A percentile compares a stretch with the other conserved stretches of the same genome.
Conservation (phyloP, 306 rosid species). For the Pterocarpus santalinus region DNA sequence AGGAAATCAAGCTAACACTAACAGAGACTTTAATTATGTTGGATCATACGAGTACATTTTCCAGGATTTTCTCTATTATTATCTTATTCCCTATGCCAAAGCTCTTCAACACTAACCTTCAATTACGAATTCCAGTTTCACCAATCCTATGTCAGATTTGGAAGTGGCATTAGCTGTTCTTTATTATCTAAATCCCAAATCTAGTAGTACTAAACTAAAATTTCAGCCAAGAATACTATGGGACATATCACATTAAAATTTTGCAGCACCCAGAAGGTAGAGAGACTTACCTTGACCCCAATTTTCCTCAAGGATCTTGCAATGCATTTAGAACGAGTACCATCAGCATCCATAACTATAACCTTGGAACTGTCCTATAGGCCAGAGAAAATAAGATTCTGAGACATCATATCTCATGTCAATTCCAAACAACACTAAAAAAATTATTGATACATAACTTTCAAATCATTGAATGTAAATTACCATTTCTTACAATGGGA, state of each 20-base stretch:
- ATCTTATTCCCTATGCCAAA: conserved; percentile 23
- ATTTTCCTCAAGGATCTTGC: conserved; percentile 91
- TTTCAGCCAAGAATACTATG: conserved; percentile 33
- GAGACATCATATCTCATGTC: conserved; percentile 58
- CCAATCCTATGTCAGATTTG: conserved; percentile 37
- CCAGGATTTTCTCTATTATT: conserved; percentile 15
- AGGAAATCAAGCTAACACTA: conserved; percentile 32
- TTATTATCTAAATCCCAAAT: conserved; percentile 30
- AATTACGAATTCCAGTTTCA: conserved; percentile 33
- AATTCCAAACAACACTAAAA: conserved; percentile 39
- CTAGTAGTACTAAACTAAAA: conserved; percentile 11
- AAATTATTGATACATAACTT: conserved; percentile 38
- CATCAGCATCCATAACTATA: conserved; percentile 89
- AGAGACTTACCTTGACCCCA: conserved; percentile 82
- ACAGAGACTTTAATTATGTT: conserved; percentile 19
- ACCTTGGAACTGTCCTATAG: conserved; percentile 97
- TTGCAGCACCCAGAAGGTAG: conserved; percentile 38
- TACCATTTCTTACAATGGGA: conserved; percentile 3
- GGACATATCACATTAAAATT: conserved; percentile 9
- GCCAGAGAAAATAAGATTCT: conserved; percentile 60
- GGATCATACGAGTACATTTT: conserved; percentile 15
- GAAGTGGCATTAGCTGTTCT: conserved; percentile 7
- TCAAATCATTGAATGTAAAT: conserved; percentile 27
- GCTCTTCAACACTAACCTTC: conserved; percentile 42
- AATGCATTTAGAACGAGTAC: conserved; percentile 80